Evolutionary conservation across 768 basidiomycete genomes (phyloP), one percentile per base, ranked within the genome.

Genomic region (Collybia sordida): DNA sequence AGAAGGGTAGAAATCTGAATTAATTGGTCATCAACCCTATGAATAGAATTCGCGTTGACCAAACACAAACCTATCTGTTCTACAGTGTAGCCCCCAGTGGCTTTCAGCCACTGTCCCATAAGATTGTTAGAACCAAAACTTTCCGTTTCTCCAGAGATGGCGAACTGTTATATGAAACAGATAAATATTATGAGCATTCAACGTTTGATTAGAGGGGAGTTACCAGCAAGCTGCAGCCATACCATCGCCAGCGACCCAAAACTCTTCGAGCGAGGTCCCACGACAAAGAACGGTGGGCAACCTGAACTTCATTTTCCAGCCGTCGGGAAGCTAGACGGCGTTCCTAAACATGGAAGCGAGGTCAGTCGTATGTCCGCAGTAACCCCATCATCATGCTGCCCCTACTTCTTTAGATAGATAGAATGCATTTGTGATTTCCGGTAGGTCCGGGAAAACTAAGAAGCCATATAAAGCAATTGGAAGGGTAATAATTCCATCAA

Each of bases 401-500:
- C 65, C 39, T 38, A 80, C 85, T 67, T 84, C 77, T 53, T 77
- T 60, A 3, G 75, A 78, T 8, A 89, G 72, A 65, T 86, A 89
- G 48, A 82, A 82, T 1, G 82, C 85, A 21, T 66, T 75, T 2
- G 84, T 87, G 0, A 80, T 83, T 14, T 75, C 69, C 1, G 87
- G 88, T 6, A 83, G 73, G 60, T 88, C 85, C 14, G 88, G 90
- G 62, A 90, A 90, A 27, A 86, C 71, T 23, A 85, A 57, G 60
- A 86, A 88, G 0, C 86, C 86, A 61, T 86, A 87, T 6, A 86
- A 58, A 1, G 86, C 85, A 52, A 89, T 83, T 0, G 86, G 86
- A 14, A 86, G 64, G 3, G 86, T 86, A 43, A 87, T 86, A n/a
- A 85, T 66, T 3, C 84, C 85, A 58, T 86, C 84, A 37, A 86